phyloP scores from a whole-genome alignment of 129 eudicot species.

The Logfia minima region DNA sequence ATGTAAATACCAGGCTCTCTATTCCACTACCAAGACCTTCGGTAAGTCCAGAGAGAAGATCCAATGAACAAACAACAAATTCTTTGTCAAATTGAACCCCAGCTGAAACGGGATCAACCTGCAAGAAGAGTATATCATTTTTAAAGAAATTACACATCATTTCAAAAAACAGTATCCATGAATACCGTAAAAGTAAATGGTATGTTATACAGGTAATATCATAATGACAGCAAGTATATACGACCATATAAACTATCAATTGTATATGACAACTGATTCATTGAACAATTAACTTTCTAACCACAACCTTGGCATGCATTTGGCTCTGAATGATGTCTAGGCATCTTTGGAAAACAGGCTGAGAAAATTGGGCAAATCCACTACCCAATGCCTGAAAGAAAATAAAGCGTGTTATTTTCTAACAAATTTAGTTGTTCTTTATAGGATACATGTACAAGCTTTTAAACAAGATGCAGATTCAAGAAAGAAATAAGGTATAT shows the following conservation, averaged over 20 bases:
- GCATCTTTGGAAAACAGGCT: constrained; percentile 98
- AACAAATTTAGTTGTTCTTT: neutral
- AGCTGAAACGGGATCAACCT: constrained; percentile 79
- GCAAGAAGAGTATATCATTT: constrained; percentile 14
- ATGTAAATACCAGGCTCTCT: constrained; percentile 79
- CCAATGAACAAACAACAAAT: constrained; percentile 84
- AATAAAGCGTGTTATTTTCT: constrained; percentile 11
- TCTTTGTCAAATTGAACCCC: constrained; percentile 93
- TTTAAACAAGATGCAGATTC: neutral
- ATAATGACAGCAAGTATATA: constrained; percentile 2
- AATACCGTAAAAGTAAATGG: neutral
- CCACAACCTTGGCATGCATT: constrained; percentile 76
- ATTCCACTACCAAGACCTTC: constrained; percentile 97
- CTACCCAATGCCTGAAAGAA: constrained; percentile 82
- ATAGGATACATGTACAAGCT: neutral
- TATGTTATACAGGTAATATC: neutral
- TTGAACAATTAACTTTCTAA: constrained; percentile 1
- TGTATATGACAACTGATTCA: constrained; percentile 10
- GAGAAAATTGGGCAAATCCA: constrained; percentile 86
- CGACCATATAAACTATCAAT: neutral
- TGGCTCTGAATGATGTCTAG: constrained; percentile 87
- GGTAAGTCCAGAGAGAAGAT: constrained; percentile 86
- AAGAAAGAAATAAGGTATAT: neutral
- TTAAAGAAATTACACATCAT: neutral
- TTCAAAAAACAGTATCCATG: neutral